Evolutionary conservation across 345 rosid genomes (phyloP).

Genomic region (Salix koriyanagi): DNA sequence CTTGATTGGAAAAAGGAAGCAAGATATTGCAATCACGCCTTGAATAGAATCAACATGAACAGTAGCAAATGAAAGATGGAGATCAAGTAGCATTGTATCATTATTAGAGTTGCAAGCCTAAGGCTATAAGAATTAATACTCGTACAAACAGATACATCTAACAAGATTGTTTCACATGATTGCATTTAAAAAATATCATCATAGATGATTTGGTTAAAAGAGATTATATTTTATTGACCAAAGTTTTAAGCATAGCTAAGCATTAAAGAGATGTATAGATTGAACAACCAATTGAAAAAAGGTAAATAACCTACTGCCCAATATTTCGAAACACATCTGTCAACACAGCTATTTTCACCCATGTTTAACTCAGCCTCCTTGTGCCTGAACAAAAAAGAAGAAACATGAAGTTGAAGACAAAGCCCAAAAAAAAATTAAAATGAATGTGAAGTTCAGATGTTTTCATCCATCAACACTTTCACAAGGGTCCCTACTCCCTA

Average conservation of each 20-base stretch:
- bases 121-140: not conserved
- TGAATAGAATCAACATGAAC: not conserved
- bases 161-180: not conserved
- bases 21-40: not conserved
- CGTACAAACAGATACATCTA: not conserved
- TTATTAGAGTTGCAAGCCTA: not conserved
- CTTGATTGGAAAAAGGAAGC: not conserved
- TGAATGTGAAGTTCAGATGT: not conserved
- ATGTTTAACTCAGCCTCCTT: constrained; percentile 91
- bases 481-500: not conserved
- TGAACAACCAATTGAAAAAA: not conserved
- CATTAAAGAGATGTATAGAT: not conserved
- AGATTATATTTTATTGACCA: not conserved
- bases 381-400: constrained; percentile 46
- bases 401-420: not conserved
- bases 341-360: constrained; percentile 99
- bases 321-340: constrained; percentile 93
- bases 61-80: not conserved
- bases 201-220: not conserved
- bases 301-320: constrained; percentile 58
- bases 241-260: not conserved
- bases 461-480: not conserved
- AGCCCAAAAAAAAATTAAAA: not conserved
- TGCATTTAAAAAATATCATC: not conserved
- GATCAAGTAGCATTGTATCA: not conserved